Evolutionary conservation across 164 flowering plant species (phyloP).

Genomic region (Platanus orientalis): DNA sequence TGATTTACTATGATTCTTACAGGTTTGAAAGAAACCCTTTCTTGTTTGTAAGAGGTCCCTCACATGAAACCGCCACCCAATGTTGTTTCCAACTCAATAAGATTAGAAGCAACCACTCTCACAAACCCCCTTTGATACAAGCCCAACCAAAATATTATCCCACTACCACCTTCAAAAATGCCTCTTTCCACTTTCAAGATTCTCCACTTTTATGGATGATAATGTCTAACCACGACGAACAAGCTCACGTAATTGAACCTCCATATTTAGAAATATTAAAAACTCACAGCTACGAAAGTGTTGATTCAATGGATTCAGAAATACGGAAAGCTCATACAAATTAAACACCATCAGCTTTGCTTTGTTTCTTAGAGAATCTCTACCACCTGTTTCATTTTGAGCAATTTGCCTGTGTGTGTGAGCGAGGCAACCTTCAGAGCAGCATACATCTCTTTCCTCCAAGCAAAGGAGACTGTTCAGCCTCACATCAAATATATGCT

Average conservation of each 20-base stretch:
- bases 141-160: neutral
- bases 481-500: slow-evolving; percentile 84
- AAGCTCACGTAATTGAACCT: neutral
- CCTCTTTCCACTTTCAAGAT: slow-evolving; percentile 6
- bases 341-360: slow-evolving; percentile 25
- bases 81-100: slow-evolving; percentile 5
- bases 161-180: neutral
- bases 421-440: slow-evolving; percentile 83
- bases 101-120: neutral
- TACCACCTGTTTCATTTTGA: slow-evolving; percentile 92
- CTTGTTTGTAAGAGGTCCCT: neutral
- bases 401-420: slow-evolving; percentile 84
- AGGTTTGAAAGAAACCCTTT: neutral
- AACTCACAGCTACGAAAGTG: neutral
- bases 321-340: slow-evolving; percentile 2
- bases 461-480: slow-evolving; percentile 87
- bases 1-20: no score
- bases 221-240: neutral
- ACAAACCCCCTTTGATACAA: slow-evolving; percentile 1
- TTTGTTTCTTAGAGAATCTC: slow-evolving; percentile 86
- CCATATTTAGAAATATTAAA: slow-evolving; percentile 1
- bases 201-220: neutral
- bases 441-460: slow-evolving; percentile 95
- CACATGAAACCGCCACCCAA: neutral
- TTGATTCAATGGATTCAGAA: slow-evolving; percentile 2